Base-by-base conservation (phyloP, 108 stramenopile genomes). In the Schizochytrium sp. region DNA sequence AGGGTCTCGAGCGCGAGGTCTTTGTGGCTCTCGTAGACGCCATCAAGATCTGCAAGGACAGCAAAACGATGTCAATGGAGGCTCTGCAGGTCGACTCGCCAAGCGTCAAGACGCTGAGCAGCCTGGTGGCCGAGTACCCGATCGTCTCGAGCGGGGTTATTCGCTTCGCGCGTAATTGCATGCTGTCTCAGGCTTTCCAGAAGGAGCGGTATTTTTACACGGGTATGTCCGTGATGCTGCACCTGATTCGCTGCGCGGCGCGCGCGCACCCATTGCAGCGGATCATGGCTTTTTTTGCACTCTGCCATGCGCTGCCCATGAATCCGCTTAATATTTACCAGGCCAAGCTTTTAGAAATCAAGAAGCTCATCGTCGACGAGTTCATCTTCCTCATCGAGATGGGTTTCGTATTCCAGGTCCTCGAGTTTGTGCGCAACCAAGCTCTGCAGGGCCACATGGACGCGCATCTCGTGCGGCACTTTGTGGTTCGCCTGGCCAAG, bases 231-330 rank as follows among this genome's bases (percentile, higher is more conserved):
- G 45, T 53, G 10, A 47, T 83, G 45, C 51, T 83, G 19, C 48
- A 47, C 45, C 76, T 83, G 43, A 53, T 83, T 12, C 76, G 76
- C 48, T 83, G 76, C 76, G 45, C 76, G 18, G 51, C 28, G 19
- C 45, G 51, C n/a, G 76, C 76, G n/a, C 76, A 83, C 76, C 76
- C 76, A 3, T 45, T 83, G 12, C 76, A 83, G 76, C 76, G 76
- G 0, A 53, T 83, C 25, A 83, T 83, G 76, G 76, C 76, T n/a
- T 83, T 83, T 53, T 83, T 53, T 23, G 51, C 23, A 34, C 19
- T 83, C 51, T 53, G 51, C 25, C 76, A 83, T 6, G 23, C 76
- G 5, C 3, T 83, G 10, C 23, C 76, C 45, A 83, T 83, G 19
- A 83, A 53, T 23, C 76, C 76, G n/a, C 18, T 23, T 4, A 43